These are phyloP conservation scores for Aristolochia fimbriata DNA, from an alignment of 164 flowering plant species.

Conservation along the genomic window DNA sequence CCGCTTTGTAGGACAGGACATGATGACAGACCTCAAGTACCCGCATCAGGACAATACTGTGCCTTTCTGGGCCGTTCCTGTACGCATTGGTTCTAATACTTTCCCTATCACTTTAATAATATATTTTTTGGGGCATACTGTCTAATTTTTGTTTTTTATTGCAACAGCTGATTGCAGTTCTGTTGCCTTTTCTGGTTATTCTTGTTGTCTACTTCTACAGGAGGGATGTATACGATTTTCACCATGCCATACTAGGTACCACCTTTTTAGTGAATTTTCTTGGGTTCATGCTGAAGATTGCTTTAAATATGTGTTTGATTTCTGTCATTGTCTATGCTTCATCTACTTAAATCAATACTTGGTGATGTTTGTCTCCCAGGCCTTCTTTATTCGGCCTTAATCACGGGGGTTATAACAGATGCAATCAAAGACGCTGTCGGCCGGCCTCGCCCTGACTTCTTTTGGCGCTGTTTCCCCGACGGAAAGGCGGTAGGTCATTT, in stretches of 20 bases:
- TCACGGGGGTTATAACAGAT: conserved; percentile 55
- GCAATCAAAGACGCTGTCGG: conserved; percentile 68
- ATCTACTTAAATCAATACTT: not conserved
- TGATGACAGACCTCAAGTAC: conserved; percentile 77
- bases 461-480: conserved; percentile 87
- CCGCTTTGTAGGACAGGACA: conserved; percentile 70
- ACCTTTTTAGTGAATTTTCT: not conserved
- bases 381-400: conserved; percentile 27
- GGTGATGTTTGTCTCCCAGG: conserved; percentile 31
- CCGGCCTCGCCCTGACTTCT: conserved; percentile 76
- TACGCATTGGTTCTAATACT: conserved; percentile 22
- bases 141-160: conserved; percentile 4
- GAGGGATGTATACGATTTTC: conserved; percentile 76
- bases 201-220: conserved; percentile 36
- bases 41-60: conserved; percentile 65
- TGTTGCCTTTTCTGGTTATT: conserved; percentile 47
- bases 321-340: not conserved
- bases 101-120: not conserved
- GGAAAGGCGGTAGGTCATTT: conserved; percentile 48
- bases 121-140: too few relatives aligned
- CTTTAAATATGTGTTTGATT: not conserved
- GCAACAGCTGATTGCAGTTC: conserved; percentile 31
- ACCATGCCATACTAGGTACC: conserved; percentile 59
- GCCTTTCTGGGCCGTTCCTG: conserved; percentile 87
- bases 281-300: not conserved